These are phyloP conservation scores for Cucumis hystrix DNA, from an alignment of 306 rosid species.

Conservation along the genomic window DNA sequence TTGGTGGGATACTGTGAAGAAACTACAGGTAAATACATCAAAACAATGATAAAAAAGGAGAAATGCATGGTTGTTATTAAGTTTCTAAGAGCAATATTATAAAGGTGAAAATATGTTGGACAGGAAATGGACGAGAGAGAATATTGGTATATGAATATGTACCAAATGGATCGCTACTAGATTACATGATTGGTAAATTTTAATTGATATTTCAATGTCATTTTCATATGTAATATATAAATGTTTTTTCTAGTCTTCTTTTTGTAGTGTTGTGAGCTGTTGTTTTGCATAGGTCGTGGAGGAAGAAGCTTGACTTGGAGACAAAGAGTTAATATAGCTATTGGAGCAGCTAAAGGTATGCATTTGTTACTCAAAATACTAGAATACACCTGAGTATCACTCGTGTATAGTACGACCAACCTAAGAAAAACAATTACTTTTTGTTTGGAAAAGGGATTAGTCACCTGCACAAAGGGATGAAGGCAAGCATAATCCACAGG, in stretches of 20 bases:
- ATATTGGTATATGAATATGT: conserved; percentile 63
- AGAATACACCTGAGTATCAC: too few relatives aligned
- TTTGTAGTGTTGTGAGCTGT: neutral
- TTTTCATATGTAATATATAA: neutral
- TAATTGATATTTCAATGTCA: neutral
- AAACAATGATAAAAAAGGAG: neutral
- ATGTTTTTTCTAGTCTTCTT: neutral
- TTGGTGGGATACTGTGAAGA: conserved; percentile 77
- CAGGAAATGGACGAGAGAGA: conserved; percentile 40
- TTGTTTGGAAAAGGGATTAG: conserved; percentile 35
- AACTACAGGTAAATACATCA: conserved; percentile 6
- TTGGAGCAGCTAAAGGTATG: conserved; percentile 73
- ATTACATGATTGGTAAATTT: conserved; percentile 46
- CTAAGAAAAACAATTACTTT: too few relatives aligned
- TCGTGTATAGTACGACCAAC: too few relatives aligned
- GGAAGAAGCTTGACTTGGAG: conserved; percentile 61
- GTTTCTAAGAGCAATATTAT: too few relatives aligned
- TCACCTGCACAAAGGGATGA: conserved; percentile 60
- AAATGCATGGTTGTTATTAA: too few relatives aligned
- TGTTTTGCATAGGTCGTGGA: conserved; percentile 24
- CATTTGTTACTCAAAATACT: neutral
- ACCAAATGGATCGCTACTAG: conserved; percentile 71
- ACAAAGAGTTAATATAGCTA: conserved; percentile 63
- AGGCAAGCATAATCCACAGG: conserved; percentile 60
- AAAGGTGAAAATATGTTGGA: neutral